Evolutionary conservation across 352 stramenopile species (phyloP).

Genomic region (Phytophthora capsici): DNA sequence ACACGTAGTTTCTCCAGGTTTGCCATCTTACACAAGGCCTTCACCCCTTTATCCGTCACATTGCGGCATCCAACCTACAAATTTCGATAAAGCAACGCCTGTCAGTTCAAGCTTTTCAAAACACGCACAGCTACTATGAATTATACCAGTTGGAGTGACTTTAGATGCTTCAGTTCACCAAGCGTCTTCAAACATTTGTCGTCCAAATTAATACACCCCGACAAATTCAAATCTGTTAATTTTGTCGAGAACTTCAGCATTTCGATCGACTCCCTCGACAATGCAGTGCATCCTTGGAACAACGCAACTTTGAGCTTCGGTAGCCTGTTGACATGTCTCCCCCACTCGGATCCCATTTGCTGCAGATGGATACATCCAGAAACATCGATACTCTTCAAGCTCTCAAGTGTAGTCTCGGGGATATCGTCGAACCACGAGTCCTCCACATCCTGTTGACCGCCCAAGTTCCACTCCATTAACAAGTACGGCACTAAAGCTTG

Average conservation of each 20-base stretch:
- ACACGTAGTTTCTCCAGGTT: slow-evolving; percentile 61
- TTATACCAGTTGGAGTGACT: slow-evolving; percentile 63
- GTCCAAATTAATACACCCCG: slow-evolving; percentile 66
- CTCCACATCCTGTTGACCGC: slow-evolving; percentile 51
- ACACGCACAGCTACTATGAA: background rate
- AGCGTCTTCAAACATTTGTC: slow-evolving; percentile 59
- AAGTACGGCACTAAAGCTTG: slow-evolving; percentile 57
- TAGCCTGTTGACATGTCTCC: slow-evolving; percentile 28
- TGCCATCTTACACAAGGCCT: slow-evolving; percentile 48
- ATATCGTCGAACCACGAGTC: slow-evolving; percentile 76
- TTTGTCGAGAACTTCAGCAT: slow-evolving; percentile 66
- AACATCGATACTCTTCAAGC: slow-evolving; percentile 67
- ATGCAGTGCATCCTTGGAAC: slow-evolving; percentile 55
- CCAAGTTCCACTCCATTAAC: slow-evolving; percentile 65
- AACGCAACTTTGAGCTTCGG: slow-evolving; percentile 56
- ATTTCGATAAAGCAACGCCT: slow-evolving; percentile 1
- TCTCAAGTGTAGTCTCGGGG: slow-evolving; percentile 42
- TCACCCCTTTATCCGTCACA: slow-evolving; percentile 63
- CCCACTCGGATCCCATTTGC: slow-evolving; percentile 51
- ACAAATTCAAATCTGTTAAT: slow-evolving; percentile 62
- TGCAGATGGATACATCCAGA: slow-evolving; percentile 60
- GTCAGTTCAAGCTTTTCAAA: background rate
- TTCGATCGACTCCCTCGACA: slow-evolving; percentile 55
- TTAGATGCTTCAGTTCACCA: slow-evolving; percentile 42
- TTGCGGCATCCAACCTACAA: slow-evolving; percentile 56